Evolutionary conservation across 495 filamentous ascomycete genomes (phyloP).

Genomic region (Aspergillus leporis): DNA sequence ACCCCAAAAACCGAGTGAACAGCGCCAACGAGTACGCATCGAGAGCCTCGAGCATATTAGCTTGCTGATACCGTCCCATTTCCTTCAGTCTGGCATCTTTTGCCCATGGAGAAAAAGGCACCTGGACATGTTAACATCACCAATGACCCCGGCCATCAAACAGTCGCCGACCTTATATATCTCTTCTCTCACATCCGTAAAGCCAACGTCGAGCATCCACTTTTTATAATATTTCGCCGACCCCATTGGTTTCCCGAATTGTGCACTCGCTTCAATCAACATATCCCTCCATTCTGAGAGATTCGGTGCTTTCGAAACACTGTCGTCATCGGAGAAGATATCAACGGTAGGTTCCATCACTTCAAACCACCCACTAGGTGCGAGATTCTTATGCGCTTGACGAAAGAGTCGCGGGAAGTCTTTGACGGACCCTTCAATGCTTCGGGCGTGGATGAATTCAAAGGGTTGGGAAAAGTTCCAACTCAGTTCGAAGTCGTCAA

Average conservation of each 20-base stretch:
- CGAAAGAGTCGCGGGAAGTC: constrained; percentile 30
- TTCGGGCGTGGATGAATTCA: constrained; percentile 37
- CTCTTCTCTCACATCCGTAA: constrained; percentile 31
- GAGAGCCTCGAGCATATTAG: constrained; percentile 13
- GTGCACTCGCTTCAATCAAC: constrained; percentile 17
- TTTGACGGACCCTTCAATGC: constrained; percentile 32
- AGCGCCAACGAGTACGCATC: constrained; percentile 10
- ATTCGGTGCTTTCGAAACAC: constrained; percentile 29
- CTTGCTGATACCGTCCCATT: constrained; percentile 9
- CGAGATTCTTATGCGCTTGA: constrained; percentile 29
- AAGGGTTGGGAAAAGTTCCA: constrained; percentile 31
- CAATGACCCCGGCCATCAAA: neutral
- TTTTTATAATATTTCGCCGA: constrained; percentile 30
- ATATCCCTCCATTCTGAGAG: constrained; percentile 27
- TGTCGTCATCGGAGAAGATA: constrained; percentile 35
- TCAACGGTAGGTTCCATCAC: constrained; percentile 37
- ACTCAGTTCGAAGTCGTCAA: constrained; percentile 33
- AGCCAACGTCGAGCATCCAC: constrained; percentile 34
- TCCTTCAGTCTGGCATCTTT: constrained; percentile 8
- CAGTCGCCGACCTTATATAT: constrained; percentile 23
- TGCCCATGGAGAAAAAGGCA: constrained; percentile 17
- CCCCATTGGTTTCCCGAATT: constrained; percentile 31
- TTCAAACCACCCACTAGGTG: constrained; percentile 44
- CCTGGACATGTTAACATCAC: neutral
- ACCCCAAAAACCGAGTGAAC: constrained; percentile 8